Percentiles rank a stretch among this genome's conserved stretches.
phyloP scores from a whole-genome alignment of 331 rosid species.

The Malus hybrid region DNA sequence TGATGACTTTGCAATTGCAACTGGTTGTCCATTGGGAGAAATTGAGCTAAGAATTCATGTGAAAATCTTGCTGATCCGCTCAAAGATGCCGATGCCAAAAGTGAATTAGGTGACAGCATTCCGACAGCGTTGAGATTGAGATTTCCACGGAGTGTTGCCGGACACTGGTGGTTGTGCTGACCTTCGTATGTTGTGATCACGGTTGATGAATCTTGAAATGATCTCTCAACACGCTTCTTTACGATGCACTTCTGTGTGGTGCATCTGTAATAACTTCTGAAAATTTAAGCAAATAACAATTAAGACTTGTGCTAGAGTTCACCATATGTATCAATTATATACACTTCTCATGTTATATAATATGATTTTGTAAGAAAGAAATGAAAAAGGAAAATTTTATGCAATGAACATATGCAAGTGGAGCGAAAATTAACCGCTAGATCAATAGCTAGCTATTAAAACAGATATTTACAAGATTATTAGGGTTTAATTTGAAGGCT shows the following conservation, averaged over 20 bases:
- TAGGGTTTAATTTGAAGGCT: not conserved
- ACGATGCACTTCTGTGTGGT: slow-evolving; percentile 79
- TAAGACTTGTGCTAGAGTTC: not conserved
- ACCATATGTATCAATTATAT: not conserved
- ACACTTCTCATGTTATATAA: not conserved
- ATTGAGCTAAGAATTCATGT: slow-evolving; percentile 69
- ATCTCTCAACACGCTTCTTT: slow-evolving; percentile 89
- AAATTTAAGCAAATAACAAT: not conserved
- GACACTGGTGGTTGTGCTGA: slow-evolving; percentile 85
- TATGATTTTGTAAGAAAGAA: too few species aligned
- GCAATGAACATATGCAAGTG: too few species aligned
- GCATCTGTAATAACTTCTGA: slow-evolving; percentile 93
- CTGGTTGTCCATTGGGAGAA: slow-evolving; percentile 35
- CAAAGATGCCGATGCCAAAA: not conserved
- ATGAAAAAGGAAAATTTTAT: too few species aligned
- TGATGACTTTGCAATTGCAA: not conserved
- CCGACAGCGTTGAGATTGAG: slow-evolving; percentile 35
- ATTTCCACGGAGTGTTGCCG: slow-evolving; percentile 69
- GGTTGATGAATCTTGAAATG: slow-evolving; percentile 68
- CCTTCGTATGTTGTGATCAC: slow-evolving; percentile 97
- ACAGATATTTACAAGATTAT: too few species aligned
- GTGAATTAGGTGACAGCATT: slow-evolving; percentile 23
- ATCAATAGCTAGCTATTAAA: not conserved
- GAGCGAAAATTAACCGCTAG: not conserved
- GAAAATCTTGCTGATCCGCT: slow-evolving; percentile 29